phyloP scores from a whole-genome alignment of 371 early-diverging fungal genomes.

The Blakeslea trispora region DNA sequence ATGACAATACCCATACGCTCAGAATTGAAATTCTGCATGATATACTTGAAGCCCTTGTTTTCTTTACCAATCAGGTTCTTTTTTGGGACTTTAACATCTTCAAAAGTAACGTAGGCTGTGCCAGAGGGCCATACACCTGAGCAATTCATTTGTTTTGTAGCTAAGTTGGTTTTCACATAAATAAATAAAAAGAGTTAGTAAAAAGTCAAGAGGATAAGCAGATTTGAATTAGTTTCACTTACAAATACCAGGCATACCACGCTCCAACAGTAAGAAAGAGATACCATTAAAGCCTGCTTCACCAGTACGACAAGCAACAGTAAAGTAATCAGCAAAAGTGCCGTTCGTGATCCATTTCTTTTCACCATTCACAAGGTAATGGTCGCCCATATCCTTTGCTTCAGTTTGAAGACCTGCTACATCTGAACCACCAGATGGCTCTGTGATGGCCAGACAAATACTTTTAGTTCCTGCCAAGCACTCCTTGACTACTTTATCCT shows the following conservation, averaged over 20 bases:
- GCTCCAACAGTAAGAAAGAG: conserved; percentile 71
- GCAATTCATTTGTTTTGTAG: conserved; percentile 79
- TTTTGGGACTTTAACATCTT: conserved; percentile 83
- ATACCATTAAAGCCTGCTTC: conserved; percentile 79
- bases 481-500: conserved; percentile 59
- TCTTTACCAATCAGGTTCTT: conserved; percentile 81
- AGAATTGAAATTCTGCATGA: conserved; percentile 72
- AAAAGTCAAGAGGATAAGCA: neutral
- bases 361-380: conserved; percentile 65
- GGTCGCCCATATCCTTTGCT: conserved; percentile 73
- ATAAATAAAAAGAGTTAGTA: neutral
- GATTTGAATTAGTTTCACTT: neutral
- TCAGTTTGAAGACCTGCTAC: conserved; percentile 79
- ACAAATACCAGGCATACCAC: conserved; percentile 72
- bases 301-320: conserved; percentile 70
- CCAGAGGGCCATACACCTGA: conserved; percentile 84
- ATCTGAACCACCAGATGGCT: conserved; percentile 74
- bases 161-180: conserved; percentile 9
- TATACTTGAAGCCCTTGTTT: conserved; percentile 84
- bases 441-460: conserved; percentile 71
- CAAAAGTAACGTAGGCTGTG: conserved; percentile 70
- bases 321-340: conserved; percentile 73
- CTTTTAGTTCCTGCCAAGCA: conserved; percentile 63
- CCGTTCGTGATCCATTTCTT: conserved; percentile 89
- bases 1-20: conserved; percentile 78